phyloP scores from a whole-genome alignment of 495 filamentous ascomycete genomes.

The Parmelia sp. region DNA sequence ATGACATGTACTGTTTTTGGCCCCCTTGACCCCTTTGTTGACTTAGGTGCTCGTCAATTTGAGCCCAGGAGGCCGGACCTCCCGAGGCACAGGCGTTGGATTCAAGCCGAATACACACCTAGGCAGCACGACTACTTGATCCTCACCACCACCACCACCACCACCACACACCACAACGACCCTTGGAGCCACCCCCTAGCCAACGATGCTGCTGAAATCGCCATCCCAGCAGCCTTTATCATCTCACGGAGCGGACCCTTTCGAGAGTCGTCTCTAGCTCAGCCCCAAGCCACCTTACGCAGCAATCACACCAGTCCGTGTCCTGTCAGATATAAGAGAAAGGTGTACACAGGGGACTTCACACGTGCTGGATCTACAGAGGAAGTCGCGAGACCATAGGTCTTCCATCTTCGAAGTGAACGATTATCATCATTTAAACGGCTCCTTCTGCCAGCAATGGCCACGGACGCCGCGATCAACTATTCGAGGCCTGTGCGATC shows the following conservation, averaged over 20 bases:
- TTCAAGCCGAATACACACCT: not conserved
- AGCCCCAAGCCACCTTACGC: not conserved
- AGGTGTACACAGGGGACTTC: not conserved
- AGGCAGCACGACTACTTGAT: not conserved
- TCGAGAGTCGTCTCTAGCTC: not conserved
- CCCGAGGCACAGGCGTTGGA: not conserved
- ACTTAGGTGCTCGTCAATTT: not conserved
- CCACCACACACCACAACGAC: not conserved
- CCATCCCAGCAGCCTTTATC: not conserved
- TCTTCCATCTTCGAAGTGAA: not conserved
- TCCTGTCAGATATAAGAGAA: not conserved
- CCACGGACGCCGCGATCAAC: not conserved
- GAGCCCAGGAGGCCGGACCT: not conserved
- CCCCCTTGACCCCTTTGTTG: not conserved
- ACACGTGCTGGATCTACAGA: not conserved
- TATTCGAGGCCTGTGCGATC: conserved; percentile 10
- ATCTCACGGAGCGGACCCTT: not conserved
- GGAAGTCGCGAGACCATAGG: not conserved
- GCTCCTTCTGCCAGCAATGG: not conserved
- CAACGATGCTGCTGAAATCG: not conserved
- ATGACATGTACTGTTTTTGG: not conserved
- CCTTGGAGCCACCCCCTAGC: too few species aligned
- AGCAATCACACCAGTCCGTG: not conserved
- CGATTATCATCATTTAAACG: not conserved
- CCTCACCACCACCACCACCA: not conserved